Evolutionary conservation across 345 rosid species (phyloP).

Genomic region (Noccaea bulbosa): DNA sequence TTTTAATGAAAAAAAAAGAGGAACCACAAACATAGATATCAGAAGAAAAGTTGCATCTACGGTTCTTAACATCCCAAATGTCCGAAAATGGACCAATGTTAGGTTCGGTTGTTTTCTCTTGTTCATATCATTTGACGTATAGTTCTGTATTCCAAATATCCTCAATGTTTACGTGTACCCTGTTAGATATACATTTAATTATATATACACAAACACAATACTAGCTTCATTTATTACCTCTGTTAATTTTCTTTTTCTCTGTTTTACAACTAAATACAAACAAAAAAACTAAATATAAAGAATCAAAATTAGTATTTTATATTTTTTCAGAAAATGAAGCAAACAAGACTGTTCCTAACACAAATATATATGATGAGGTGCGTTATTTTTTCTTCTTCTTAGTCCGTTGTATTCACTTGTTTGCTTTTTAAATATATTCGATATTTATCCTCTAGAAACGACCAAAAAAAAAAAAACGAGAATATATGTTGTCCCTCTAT

Average conservation of each 20-base stretch:
- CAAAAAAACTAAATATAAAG: neutral
- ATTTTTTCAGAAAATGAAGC: neutral
- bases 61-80: slow-evolving; percentile 47
- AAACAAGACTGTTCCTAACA: slow-evolving; percentile 4
- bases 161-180: neutral
- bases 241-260: neutral
- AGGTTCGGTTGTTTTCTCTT: slow-evolving; percentile 31
- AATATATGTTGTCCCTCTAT: slow-evolving; percentile 14
- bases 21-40: slow-evolving; percentile 32
- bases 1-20: neutral
- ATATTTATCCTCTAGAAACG: neutral
- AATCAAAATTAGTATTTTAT: neutral
- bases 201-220: neutral
- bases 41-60: slow-evolving; percentile 38
- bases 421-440: too few relatives aligned
- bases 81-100: slow-evolving; percentile 34
- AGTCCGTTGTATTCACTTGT: too few relatives aligned
- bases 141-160: neutral
- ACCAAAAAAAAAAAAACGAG: neutral
- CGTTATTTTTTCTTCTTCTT: too few relatives aligned
- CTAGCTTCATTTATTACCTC: too few relatives aligned
- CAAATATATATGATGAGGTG: neutral
- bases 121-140: slow-evolving; percentile 16
- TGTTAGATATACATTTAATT: neutral
- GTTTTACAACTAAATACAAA: neutral